Conservation (phyloP, 768 basidiomycete genomes). For the Lentinula edodes region DNA sequence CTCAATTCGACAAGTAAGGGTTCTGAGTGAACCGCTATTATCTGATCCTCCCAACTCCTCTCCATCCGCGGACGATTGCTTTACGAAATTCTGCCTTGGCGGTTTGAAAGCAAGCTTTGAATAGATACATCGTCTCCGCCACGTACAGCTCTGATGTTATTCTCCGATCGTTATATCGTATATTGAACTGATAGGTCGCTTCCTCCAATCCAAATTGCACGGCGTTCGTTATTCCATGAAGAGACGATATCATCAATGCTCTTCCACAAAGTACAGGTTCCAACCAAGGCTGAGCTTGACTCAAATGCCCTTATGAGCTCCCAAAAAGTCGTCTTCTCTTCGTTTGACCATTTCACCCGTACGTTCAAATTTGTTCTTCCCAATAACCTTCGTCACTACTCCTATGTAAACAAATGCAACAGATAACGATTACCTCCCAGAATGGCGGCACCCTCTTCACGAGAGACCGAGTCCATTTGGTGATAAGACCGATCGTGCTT, state of each 20-base stretch:
- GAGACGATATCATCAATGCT: slow-evolving; percentile 93
- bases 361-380: slow-evolving; percentile 48
- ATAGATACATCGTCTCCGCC: slow-evolving; percentile 90
- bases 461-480: slow-evolving; percentile 99
- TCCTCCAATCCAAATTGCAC: slow-evolving; percentile 97
- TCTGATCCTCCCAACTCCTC: slow-evolving; percentile 22
- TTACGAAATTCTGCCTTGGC: slow-evolving; percentile 83
- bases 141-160: slow-evolving; percentile 96
- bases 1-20: slow-evolving; percentile 28
- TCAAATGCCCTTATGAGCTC: slow-evolving; percentile 55
- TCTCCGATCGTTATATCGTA: slow-evolving; percentile 93
- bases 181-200: slow-evolving; percentile 98
- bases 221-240: slow-evolving; percentile 95
- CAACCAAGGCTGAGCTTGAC: slow-evolving; percentile 72
- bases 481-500: slow-evolving; percentile 95
- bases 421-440: slow-evolving; percentile 94
- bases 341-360: slow-evolving; percentile 46
- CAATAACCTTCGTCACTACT: slow-evolving; percentile 80
- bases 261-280: slow-evolving; percentile 83
- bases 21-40: slow-evolving; percentile 19
- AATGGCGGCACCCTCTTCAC: no score
- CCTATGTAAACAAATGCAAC: slow-evolving; percentile 98
- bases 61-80: slow-evolving; percentile 62
- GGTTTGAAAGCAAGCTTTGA: slow-evolving; percentile 87
- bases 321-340: slow-evolving; percentile 67